phyloP scores from a whole-genome alignment of 129 eudicot genomes.

The Pulicaria dysenterica region DNA sequence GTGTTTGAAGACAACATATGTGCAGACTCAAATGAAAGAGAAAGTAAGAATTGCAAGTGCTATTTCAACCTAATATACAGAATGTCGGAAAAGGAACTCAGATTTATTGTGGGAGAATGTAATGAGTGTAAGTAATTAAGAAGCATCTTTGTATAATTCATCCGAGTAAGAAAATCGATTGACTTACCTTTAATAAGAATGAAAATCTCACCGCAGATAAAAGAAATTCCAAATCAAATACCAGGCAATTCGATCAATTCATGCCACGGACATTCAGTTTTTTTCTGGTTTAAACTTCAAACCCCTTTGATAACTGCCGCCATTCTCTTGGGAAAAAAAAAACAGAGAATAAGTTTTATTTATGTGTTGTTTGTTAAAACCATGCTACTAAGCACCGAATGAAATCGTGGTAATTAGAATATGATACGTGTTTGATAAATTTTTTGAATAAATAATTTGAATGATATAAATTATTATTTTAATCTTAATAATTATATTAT shows the following conservation, averaged over 20 bases:
- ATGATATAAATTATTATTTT: too few relatives aligned
- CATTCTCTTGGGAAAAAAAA: background rate
- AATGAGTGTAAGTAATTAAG: background rate
- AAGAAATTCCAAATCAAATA: too few relatives aligned
- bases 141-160: background rate
- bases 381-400: too few relatives aligned
- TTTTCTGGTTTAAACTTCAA: background rate
- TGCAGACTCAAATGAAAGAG: background rate
- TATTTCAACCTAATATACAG: background rate
- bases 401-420: too few relatives aligned
- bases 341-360: background rate
- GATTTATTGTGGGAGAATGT: constrained; percentile 9
- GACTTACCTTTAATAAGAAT: constrained; percentile 12
- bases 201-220: background rate
- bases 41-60: background rate
- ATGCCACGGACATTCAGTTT: background rate
- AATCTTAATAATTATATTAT: too few relatives aligned
- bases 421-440: too few relatives aligned
- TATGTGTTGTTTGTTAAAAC: too few relatives aligned
- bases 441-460: too few relatives aligned
- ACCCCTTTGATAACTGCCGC: constrained; percentile 31
- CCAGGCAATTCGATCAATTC: background rate
- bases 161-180: background rate
- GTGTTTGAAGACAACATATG: background rate
- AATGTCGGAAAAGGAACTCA: background rate